Percentiles rank a stretch among this genome's conserved stretches.
These are phyloP conservation scores for Ustilago trichophora DNA, from an alignment of 1,284 basidiomycete genomes.

Conservation along the genomic window DNA sequence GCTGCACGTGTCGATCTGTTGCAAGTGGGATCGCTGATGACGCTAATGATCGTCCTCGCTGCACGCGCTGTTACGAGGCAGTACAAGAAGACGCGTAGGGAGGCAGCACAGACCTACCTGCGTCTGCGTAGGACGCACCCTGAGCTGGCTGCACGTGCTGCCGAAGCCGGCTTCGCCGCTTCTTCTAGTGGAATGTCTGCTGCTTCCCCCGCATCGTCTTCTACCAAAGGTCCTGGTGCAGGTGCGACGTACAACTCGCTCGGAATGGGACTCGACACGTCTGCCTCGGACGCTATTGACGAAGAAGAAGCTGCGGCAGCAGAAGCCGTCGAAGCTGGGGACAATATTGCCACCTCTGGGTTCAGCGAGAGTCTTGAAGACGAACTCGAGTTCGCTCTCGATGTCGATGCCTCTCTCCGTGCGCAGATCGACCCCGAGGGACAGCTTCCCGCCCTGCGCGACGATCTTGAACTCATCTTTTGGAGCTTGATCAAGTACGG, in stretches of 20 bases:
- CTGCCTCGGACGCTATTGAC: slow-evolving; percentile 15
- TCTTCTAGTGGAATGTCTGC: not conserved
- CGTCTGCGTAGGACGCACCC: slow-evolving; percentile 16
- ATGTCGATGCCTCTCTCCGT: slow-evolving; percentile 25
- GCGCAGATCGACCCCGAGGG: slow-evolving; percentile 40
- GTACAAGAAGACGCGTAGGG: slow-evolving; percentile 37
- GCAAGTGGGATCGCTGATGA: slow-evolving; percentile 37
- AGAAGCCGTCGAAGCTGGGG: slow-evolving; percentile 4
- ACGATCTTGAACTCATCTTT: slow-evolving; percentile 48
- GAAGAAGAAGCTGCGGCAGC: slow-evolving; percentile 24
- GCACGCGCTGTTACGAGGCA: slow-evolving; percentile 29
- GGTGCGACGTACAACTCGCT: slow-evolving; percentile 25
- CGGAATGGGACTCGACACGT: slow-evolving; percentile 32
- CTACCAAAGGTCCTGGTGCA: slow-evolving; percentile 1
- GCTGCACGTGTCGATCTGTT: slow-evolving; percentile 36
- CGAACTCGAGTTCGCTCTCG: slow-evolving; percentile 38
- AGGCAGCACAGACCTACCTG: slow-evolving; percentile 32
- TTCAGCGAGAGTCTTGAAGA: slow-evolving; percentile 32
- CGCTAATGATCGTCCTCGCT: slow-evolving; percentile 43
- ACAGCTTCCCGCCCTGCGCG: slow-evolving; percentile 18
- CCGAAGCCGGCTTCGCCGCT: slow-evolving; percentile 21
- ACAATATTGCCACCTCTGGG: slow-evolving; percentile 20
- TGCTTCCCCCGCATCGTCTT: slow-evolving; percentile 4
- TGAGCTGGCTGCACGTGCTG: slow-evolving; percentile 15
- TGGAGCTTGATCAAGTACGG: slow-evolving; percentile 51